Base-by-base conservation (phyloP, 371 early-diverging fungal species). In the Lichtheimia corymbifera region DNA sequence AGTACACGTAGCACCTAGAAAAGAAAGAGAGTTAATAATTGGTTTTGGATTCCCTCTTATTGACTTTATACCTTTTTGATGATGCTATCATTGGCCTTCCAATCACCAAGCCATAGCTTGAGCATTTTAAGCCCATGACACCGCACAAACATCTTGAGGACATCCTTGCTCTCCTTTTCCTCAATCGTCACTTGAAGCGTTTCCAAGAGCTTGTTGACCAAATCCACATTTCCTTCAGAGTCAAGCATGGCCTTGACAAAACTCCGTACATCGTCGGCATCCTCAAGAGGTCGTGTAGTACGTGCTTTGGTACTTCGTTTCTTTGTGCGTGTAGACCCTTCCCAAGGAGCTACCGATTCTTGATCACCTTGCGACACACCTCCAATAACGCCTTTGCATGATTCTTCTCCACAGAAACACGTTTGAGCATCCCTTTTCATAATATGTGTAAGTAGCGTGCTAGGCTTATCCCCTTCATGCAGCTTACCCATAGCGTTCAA, bases 361-460 rank as follows among this genome's bases (percentile, higher is more conserved):
- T 73, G 72, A 1, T 70, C 61, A 40, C 69, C 77, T 58, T 85
- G 79, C 54, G 78, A 79, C 53, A 80, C 69, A 1, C 85, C 93
- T 20, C 98, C 97, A 69, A 98, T 97, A 52, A 84, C 86, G 2
- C 97, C 97, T 64, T 88, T 91, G 72, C 99, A 99, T 30, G 82
- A 87, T 2, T 84, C 62, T 63, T 94, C 93, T 0, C 95, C 96
- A 70, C 99, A 99, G 64, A 87, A 94, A 67, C 99, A 99, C 3
- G 74, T 76, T 72, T 99, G 99, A 4, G 98, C 94, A 40, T 85
- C 17, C 18, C 35, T 35, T 35, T 35, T 6, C 2, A 9, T 35
- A 35, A 11, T 35, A 9, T 28, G 28, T 9, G 35, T 35, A 49
- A 40, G 51, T 15, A 41, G 59, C 5, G 40, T 7, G 11, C 35